Base-by-base conservation (phyloP, 1,284 basidiomycete genomes). In the Ganoderma meredithae region DNA sequence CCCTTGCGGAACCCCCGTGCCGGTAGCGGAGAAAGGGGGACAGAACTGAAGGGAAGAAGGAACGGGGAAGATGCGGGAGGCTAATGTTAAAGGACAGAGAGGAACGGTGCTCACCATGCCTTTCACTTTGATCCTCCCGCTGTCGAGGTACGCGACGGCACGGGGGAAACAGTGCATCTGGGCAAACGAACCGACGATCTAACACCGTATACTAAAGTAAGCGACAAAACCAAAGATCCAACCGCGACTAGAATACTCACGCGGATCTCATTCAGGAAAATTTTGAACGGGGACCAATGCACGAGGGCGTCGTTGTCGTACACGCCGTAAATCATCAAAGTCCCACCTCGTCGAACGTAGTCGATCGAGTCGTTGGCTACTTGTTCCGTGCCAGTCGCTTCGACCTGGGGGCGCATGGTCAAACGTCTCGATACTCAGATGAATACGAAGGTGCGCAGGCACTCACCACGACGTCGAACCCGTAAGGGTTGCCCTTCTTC, bases 91-190 rank as follows among this genome's bases (percentile, higher is more conserved):
- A 9, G 43, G 31, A 19, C 15, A 4, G 41, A 1, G 55, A 36
- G 22, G 12, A 39, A 39, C 36, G 5, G 7, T 17, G 68, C 75
- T 58, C 64, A 90, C 94, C 91, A 96, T 94, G 58, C 94, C 94
- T 79, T 93, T 91, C 58, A 93, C 89, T 65, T 85, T 89, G 77
- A 96, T 84, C 81, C 94, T 95, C 40, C 93, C 92, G 74, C 88
- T 90, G 76, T 96, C 94, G 66, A 96, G 87, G 78, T 95, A 95
- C n/a, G 90, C 90, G 60, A 96, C 88, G 8, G 95, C 93, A 59
- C 95, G 90, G 65, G 94, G 93, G 87, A 96, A 95, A 82, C 94
- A 95, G 81, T 88, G 88, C 9, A 89, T 91, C 77, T 95, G 94
- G 12, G 93, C 90, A 82, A 95, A 95, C 1, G 93, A 95, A 41